Evolutionary conservation across 768 basidiomycete genomes (phyloP).

Genomic region (Auriscalpium orientale): DNA sequence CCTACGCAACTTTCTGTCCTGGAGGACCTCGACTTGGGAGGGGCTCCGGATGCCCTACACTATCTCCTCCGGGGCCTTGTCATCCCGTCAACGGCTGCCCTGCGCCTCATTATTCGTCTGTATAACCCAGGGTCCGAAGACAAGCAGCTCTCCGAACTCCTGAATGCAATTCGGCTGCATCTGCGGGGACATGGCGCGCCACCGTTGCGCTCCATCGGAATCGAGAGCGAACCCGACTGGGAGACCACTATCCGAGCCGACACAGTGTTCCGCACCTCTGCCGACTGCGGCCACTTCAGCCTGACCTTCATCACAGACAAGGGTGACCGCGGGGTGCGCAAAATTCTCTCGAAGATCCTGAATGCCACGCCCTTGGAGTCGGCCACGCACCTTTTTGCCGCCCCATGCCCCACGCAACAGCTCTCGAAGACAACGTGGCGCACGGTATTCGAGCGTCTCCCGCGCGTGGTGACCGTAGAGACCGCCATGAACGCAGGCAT

Average conservation of each 20-base stretch:
- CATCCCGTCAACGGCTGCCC: not conserved
- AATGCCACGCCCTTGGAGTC: not conserved
- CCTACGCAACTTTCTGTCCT: not conserved
- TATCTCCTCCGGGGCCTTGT: not conserved
- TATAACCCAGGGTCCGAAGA: not conserved
- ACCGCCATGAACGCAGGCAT: not conserved
- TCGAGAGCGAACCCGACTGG: not conserved
- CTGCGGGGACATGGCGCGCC: not conserved
- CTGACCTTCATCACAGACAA: not conserved
- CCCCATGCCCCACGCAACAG: not conserved
- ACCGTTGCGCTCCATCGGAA: not conserved
- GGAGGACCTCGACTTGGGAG: not conserved
- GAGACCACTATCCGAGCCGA: not conserved
- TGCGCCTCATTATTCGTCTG: not conserved
- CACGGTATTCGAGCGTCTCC: not conserved
- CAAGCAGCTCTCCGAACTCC: not conserved
- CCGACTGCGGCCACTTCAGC: not conserved
- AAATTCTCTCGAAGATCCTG: not conserved
- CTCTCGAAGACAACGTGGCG: not conserved
- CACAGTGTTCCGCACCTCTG: not conserved
- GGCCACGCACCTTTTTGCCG: not conserved
- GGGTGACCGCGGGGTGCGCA: not conserved
- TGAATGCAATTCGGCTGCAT: not conserved
- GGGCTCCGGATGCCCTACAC: not conserved
- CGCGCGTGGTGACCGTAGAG: not conserved